phyloP scores from a whole-genome alignment of 2,329 filamentous ascomycete species.

The Monilinia fructicola region DNA sequence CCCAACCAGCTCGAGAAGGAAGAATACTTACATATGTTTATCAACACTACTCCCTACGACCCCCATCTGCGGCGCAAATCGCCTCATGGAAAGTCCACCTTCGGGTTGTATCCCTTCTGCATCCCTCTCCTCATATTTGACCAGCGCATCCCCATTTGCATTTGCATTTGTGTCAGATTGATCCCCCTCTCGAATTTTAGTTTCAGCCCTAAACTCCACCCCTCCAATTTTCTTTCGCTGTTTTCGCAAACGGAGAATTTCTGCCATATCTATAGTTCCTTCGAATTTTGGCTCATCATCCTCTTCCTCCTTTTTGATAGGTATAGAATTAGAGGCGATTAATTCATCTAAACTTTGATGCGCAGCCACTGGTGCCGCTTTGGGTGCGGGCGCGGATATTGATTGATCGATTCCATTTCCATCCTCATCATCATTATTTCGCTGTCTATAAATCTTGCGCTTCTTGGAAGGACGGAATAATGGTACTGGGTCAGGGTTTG shows the following conservation, averaged over 20 bases:
- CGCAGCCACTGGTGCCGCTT: constrained; percentile 14
- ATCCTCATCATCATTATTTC: constrained; percentile 42
- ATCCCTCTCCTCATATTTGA: constrained; percentile 27
- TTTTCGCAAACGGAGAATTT: constrained; percentile 55
- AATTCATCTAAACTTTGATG: constrained; percentile 39
- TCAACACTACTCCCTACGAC: constrained; percentile 65
- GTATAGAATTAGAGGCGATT: constrained; percentile 31
- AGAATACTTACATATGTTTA: constrained; percentile 71
- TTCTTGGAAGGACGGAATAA: constrained; percentile 59
- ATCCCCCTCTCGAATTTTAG: constrained; percentile 31
- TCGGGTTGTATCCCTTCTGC: constrained; percentile 19
- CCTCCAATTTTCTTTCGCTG: constrained; percentile 51
- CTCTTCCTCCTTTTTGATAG: constrained; percentile 21
- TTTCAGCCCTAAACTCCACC: constrained; percentile 52
- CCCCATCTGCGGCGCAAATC: constrained; percentile 73
- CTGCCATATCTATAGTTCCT: constrained; percentile 44
- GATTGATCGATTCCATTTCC: constrained; percentile 17
- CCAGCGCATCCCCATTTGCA: constrained; percentile 23
- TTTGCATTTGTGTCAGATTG: constrained; percentile 8
- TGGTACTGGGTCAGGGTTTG: constrained; percentile 12
- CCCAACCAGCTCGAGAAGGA: background rate
- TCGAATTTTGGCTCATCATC: constrained; percentile 42
- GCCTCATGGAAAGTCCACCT: constrained; percentile 41
- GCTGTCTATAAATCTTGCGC: constrained; percentile 59
- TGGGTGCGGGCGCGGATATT: constrained; percentile 24